These are phyloP conservation scores for Triticum urartu DNA, from an alignment of 176 grass and related monocot species.

Conservation along the genomic window DNA sequence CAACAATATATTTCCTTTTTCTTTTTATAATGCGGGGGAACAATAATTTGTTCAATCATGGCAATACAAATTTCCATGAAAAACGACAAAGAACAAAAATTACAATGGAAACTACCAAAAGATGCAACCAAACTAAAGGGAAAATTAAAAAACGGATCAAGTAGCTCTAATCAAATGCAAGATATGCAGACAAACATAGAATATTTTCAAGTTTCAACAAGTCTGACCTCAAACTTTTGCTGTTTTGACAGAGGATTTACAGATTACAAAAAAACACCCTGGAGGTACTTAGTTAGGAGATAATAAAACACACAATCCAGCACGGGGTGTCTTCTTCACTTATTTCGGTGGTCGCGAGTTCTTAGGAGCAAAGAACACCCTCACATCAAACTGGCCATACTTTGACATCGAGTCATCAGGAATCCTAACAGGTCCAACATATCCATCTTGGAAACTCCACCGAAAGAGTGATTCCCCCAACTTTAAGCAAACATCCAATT, in stretches of 20 bases:
- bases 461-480: not conserved
- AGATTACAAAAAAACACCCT: not conserved
- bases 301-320: not conserved
- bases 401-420: not conserved
- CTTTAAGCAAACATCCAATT: not conserved
- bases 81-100: not conserved
- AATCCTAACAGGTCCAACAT: not conserved
- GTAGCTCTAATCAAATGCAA: not conserved
- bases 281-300: not conserved
- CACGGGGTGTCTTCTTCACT: not conserved
- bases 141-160: not conserved
- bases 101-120: not conserved
- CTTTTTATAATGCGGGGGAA: too few relatives aligned
- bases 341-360: not conserved
- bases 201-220: not conserved
- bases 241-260: not conserved
- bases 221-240: not conserved
- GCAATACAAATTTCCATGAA: too few relatives aligned
- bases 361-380: conserved; percentile 16
- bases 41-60: too few relatives aligned
- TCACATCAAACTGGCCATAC: conserved; percentile 6
- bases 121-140: not conserved
- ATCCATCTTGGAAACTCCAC: not conserved
- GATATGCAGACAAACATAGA: not conserved
- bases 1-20: too few relatives aligned